Evolutionary conservation across 306 rosid species (phyloP).

Genomic region (Prinsepia uniflora): DNA sequence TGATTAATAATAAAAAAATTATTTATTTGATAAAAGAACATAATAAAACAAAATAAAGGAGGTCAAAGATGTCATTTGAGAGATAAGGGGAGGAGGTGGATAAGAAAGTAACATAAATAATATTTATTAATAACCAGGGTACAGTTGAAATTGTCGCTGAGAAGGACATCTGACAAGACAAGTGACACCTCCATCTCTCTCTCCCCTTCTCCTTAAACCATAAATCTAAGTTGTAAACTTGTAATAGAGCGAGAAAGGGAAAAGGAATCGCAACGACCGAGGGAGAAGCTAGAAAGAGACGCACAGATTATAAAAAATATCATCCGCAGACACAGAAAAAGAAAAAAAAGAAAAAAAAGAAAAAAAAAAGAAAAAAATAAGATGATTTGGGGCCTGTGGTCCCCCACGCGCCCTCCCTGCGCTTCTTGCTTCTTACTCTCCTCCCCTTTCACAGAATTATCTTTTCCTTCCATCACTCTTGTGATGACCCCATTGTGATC

Average conservation of each 20-base stretch:
- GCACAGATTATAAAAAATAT: not conserved
- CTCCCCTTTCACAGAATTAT: not conserved
- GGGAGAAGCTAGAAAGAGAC: too few species aligned
- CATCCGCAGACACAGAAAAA: not conserved
- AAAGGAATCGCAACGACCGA: slow-evolving; percentile 20
- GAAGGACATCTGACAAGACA: not conserved
- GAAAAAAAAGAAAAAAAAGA: not conserved
- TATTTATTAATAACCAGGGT: not conserved
- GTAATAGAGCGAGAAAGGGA: not conserved
- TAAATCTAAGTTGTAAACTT: slow-evolving; percentile 3
- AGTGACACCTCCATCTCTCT: slow-evolving; percentile 21
- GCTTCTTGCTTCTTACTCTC: not conserved
- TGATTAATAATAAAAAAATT: too few species aligned
- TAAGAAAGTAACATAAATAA: not conserved
- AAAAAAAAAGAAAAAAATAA: not conserved
- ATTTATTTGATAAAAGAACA: too few species aligned
- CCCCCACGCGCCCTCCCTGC: slow-evolving; percentile 17
- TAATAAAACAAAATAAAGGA: too few species aligned
- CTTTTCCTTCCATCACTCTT: not conserved
- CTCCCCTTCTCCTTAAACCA: slow-evolving; percentile 1
- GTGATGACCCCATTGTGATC: slow-evolving; percentile 18
- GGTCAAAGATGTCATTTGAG: not conserved
- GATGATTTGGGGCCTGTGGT: not conserved
- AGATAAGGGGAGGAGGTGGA: not conserved
- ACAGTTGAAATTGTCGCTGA: slow-evolving; percentile 22